Evolutionary conservation across 805 yeast species (phyloP).

Genomic region (Komagataella pseudopastoris): DNA sequence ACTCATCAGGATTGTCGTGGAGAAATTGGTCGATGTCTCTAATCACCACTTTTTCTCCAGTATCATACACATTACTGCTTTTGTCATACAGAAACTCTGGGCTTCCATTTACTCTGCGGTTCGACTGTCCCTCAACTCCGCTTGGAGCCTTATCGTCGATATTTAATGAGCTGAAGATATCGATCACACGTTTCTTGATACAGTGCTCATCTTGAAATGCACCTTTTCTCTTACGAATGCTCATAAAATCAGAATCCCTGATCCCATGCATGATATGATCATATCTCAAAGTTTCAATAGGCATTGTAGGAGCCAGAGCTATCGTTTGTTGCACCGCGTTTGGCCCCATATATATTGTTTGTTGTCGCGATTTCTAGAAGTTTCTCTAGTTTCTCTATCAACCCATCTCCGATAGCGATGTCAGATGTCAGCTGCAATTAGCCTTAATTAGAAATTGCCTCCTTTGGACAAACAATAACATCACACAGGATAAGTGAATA

Average conservation of each 20-base stretch:
- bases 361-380: background rate
- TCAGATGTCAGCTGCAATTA: background rate
- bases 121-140: background rate
- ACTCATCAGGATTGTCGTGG: conserved; percentile 9
- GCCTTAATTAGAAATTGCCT: background rate
- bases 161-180: background rate
- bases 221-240: background rate
- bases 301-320: background rate
- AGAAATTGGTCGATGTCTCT: conserved; percentile 13
- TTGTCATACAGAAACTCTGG: background rate
- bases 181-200: background rate
- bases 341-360: background rate
- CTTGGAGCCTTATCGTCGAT: background rate
- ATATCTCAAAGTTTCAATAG: background rate
- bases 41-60: conserved; percentile 6
- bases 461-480: background rate
- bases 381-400: background rate
- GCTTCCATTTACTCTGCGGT: background rate
- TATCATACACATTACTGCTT: background rate
- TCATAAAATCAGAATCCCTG: background rate
- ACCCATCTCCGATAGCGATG: background rate
- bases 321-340: background rate
- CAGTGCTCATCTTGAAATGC: background rate
- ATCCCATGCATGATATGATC: background rate
- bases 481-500: background rate